These are phyloP conservation scores for Fusarium oligoseptatum DNA, from an alignment of 2,329 filamentous ascomycete genomes.

Conservation along the genomic window DNA sequence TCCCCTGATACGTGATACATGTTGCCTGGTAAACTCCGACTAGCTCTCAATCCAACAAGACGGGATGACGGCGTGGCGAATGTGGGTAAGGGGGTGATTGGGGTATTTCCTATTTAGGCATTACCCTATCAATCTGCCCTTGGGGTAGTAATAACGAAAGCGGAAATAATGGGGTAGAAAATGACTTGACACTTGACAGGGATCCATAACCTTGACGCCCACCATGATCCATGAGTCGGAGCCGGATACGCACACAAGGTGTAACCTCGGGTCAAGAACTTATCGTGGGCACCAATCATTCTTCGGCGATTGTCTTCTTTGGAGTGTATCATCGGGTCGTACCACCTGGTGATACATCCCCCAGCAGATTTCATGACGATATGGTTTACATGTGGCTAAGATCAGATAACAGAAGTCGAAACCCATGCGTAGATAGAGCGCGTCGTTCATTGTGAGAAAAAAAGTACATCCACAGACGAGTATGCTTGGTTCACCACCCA, in stretches of 20 bases:
- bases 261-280: background rate
- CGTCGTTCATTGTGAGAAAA: background rate
- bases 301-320: background rate
- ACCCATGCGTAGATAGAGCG: background rate
- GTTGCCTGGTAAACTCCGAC: background rate
- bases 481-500: background rate
- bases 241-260: background rate
- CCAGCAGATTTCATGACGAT: background rate
- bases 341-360: background rate
- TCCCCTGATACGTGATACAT: slow-evolving; percentile 1
- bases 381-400: background rate
- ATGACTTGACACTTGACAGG: background rate
- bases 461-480: background rate
- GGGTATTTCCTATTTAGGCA: background rate
- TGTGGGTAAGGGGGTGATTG: background rate
- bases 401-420: background rate
- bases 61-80: slow-evolving; percentile 48
- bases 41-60: slow-evolving; percentile 43
- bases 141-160: background rate
- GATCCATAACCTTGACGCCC: background rate
- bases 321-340: background rate
- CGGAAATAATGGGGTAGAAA: slow-evolving; percentile 1
- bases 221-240: background rate
- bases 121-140: background rate
- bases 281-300: background rate